Evolutionary conservation across 2,329 filamentous ascomycete species (phyloP), one percentile per base, ranked within the genome.

Genomic region (Alternaria alternata): DNA sequence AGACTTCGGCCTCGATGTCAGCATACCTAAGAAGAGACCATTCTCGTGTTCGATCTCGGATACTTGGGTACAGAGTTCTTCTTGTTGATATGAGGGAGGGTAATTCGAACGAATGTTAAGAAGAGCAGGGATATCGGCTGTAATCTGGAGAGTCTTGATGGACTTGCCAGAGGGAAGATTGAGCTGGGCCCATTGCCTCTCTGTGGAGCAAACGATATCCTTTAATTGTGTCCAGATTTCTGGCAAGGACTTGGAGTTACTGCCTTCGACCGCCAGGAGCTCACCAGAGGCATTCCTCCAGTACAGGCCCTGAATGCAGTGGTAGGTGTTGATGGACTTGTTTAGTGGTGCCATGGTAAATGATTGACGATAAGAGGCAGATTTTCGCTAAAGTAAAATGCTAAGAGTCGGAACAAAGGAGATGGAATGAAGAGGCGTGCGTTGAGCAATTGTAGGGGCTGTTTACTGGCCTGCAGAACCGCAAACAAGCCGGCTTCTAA

Each of bases 241-340:
- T 11, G 64, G 54, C 5, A 73, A 41, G 30, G 63, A 34, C 22
- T 63, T 66, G 18, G 70, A 71, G 46, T 70, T 67, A 52, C 60
- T 69, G 41, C 71, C 72, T 51, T 70, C 69, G 16, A 71, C 57
- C 6, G 69, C 68, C 14, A 74, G 54, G n/a, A 75, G 59, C 24
- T 67, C 61, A 38, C 68, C 71, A 22, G 66, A 51, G 8, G 64
- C 32, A 41, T 69, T 62, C 41, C 73, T 66, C 67, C 70, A 74
- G 64, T 73, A 75, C n/a, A 74, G 57, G 22, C 64, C 69, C 36
- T 73, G 68, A 54, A 75, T 65, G 56, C 60, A 67, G 59, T 75
- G 72, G 41, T 74, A 74, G 20, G 68, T 66, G 28, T 70, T 70
- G 30, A 69, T 61, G 39, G 71, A 71, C 55, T 71, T 71, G 62